These are phyloP conservation scores for Naganishia albida DNA, from an alignment of 1,284 basidiomycete species.

Conservation along the genomic window DNA sequence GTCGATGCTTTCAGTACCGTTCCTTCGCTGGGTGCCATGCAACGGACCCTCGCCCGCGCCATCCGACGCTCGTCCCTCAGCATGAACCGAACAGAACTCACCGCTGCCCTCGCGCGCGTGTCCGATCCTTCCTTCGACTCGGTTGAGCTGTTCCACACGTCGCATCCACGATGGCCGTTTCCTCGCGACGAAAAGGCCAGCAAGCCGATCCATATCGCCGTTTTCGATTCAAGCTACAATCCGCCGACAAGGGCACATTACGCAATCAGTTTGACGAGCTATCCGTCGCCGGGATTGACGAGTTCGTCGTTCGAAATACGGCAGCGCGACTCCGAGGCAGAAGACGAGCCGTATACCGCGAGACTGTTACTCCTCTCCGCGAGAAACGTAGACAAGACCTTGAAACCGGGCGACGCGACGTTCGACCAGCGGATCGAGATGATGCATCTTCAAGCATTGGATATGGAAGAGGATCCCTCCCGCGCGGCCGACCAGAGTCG, in stretches of 20 bases:
- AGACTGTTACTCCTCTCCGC: slow-evolving; percentile 80
- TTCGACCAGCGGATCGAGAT: slow-evolving; percentile 75
- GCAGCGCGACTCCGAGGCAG: slow-evolving; percentile 27
- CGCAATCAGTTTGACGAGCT: slow-evolving; percentile 62
- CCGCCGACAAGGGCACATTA: slow-evolving; percentile 87
- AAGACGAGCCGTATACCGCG: slow-evolving; percentile 63
- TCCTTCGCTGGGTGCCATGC: background rate
- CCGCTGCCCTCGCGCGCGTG: slow-evolving; percentile 17
- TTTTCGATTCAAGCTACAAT: slow-evolving; percentile 93
- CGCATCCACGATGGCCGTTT: slow-evolving; percentile 41
- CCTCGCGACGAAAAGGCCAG: background rate
- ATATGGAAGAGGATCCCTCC: slow-evolving; percentile 51
- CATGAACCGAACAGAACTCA: slow-evolving; percentile 4
- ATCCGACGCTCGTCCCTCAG: background rate
- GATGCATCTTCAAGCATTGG: slow-evolving; percentile 69
- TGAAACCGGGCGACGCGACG: slow-evolving; percentile 69
- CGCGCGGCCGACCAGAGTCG: slow-evolving; percentile 21
- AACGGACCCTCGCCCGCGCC: background rate
- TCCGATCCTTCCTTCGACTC: slow-evolving; percentile 27
- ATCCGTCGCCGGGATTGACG: slow-evolving; percentile 45
- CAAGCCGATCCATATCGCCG: slow-evolving; percentile 50
- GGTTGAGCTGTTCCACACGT: slow-evolving; percentile 42
- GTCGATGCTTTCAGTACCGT: background rate
- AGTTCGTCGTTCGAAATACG: slow-evolving; percentile 27
- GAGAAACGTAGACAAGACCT: slow-evolving; percentile 82